Conservation (phyloP, 192 early-diverging fungal genomes). For the Gonapodya sp. region DNA sequence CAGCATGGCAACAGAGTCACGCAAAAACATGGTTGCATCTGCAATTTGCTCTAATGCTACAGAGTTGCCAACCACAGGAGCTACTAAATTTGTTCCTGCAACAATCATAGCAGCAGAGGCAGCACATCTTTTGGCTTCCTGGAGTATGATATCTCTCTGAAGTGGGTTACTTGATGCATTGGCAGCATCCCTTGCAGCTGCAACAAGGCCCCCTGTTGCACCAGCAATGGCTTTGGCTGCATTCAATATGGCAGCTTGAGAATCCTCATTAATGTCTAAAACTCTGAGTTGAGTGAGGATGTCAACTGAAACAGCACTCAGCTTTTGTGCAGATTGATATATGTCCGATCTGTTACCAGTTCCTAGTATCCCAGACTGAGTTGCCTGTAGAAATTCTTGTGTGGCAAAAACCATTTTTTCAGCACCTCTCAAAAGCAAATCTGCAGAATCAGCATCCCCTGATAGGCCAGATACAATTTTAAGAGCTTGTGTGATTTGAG, state of each 20-base stretch:
- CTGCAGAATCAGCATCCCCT: background rate
- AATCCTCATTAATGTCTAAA: conserved; percentile 31
- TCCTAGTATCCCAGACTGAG: conserved; percentile 30
- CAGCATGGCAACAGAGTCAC: conserved; percentile 26
- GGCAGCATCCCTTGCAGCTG: conserved; percentile 21
- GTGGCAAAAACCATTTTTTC: conserved; percentile 21
- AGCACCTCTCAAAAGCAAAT: conserved; percentile 26
- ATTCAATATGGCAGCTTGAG: conserved; percentile 32
- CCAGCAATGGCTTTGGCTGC: conserved; percentile 30
- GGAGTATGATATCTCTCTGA: conserved; percentile 24
- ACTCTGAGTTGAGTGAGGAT: conserved; percentile 31
- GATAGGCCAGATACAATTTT: conserved; percentile 29
- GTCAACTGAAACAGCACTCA: conserved; percentile 23
- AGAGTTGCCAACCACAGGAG: conserved; percentile 15
- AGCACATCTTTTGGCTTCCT: conserved; percentile 23
- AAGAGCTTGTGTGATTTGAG: conserved; percentile 41
- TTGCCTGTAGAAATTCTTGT: conserved; percentile 25
- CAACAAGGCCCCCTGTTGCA: conserved; percentile 27
- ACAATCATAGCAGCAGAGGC: conserved; percentile 26
- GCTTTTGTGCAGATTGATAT: conserved; percentile 19
- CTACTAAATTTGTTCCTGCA: conserved; percentile 27
- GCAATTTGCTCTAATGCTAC: conserved; percentile 37
- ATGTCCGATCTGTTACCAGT: conserved; percentile 22
- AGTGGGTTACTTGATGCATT: conserved; percentile 22
- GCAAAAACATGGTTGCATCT: conserved; percentile 30